These are phyloP conservation scores for Phellopilus nigrolimitatus DNA, from an alignment of 1,284 basidiomycete species.

Conservation along the genomic window DNA sequence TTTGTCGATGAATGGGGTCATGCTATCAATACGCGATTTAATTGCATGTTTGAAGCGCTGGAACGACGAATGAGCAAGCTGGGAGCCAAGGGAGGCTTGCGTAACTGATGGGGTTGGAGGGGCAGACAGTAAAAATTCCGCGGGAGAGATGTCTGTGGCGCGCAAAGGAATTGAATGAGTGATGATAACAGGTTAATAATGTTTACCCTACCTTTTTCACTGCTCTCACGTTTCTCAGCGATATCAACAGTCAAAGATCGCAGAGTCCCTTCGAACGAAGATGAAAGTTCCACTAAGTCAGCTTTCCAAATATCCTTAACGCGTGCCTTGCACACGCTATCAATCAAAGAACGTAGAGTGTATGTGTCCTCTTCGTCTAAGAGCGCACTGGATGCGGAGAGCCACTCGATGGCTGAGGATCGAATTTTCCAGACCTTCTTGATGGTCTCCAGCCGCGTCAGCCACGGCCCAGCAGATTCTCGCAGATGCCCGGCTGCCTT, in stretches of 20 bases:
- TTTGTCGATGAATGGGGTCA: constrained; percentile 53
- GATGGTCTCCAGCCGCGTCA: constrained; percentile 49
- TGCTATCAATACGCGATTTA: constrained; percentile 52
- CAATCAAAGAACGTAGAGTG: constrained; percentile 40
- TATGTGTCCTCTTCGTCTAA: constrained; percentile 38
- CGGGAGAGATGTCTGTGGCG: constrained; percentile 43
- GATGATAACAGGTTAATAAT: not conserved
- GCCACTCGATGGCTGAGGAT: constrained; percentile 42
- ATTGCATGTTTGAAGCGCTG: constrained; percentile 52
- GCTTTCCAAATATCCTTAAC: constrained; percentile 54
- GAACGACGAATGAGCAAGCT: constrained; percentile 43
- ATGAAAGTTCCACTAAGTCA: constrained; percentile 38
- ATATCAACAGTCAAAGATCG: constrained; percentile 27
- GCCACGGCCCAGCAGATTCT: constrained; percentile 47
- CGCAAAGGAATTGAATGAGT: constrained; percentile 16
- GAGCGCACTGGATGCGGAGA: constrained; percentile 37
- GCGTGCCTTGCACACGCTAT: constrained; percentile 47
- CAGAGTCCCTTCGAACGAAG: constrained; percentile 42
- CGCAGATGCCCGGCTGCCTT: constrained; percentile 44
- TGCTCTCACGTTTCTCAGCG: constrained; percentile 25
- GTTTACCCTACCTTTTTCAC: constrained; percentile 30
- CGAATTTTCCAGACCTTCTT: constrained; percentile 66
- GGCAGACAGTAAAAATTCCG: constrained; percentile 50
- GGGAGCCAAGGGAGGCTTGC: constrained; percentile 36
- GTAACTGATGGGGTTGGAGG: constrained; percentile 43